These are phyloP conservation scores for Phytophthora tentaculata DNA, from an alignment of 352 stramenopile genomes.

Conservation along the genomic window DNA sequence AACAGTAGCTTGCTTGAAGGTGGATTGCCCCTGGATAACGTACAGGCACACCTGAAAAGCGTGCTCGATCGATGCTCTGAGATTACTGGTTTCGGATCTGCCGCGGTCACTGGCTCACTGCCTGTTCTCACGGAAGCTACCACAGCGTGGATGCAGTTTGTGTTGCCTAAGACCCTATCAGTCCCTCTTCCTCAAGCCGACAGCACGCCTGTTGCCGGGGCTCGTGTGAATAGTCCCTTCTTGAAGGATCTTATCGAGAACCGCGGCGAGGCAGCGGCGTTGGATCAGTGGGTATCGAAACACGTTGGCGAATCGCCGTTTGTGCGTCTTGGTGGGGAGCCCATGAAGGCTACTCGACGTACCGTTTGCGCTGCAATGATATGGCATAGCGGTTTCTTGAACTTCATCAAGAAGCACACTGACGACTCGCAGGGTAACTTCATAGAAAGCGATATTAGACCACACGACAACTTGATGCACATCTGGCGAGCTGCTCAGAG, in stretches of 20 bases:
- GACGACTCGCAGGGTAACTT: conserved; percentile 53
- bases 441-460: conserved; percentile 71
- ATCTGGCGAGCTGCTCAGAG: conserved; percentile 90
- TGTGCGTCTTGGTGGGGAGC: conserved; percentile 73
- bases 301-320: conserved; percentile 88
- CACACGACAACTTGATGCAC: conserved; percentile 90
- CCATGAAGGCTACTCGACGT: conserved; percentile 88
- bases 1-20: conserved; percentile 75
- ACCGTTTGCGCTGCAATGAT: conserved; percentile 90
- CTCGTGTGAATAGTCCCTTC: conserved; percentile 45
- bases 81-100: conserved; percentile 50
- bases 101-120: conserved; percentile 15
- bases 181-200: conserved; percentile 32
- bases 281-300: conserved; percentile 83
- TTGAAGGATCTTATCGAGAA: conserved; percentile 78
- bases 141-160: conserved; percentile 62
- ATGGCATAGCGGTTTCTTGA: conserved; percentile 85
- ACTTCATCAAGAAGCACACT: conserved; percentile 61
- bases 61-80: conserved; percentile 54
- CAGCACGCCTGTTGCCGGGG: conserved; percentile 14
- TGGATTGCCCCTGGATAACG: conserved; percentile 60
- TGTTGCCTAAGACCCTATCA: conserved; percentile 64
- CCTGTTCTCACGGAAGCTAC: conserved; percentile 58
- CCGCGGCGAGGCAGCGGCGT: conserved; percentile 51
- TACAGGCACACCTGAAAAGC: conserved; percentile 73